Conservation (phyloP, 1,284 basidiomycete species). For the Gymnopus androsaceus region DNA sequence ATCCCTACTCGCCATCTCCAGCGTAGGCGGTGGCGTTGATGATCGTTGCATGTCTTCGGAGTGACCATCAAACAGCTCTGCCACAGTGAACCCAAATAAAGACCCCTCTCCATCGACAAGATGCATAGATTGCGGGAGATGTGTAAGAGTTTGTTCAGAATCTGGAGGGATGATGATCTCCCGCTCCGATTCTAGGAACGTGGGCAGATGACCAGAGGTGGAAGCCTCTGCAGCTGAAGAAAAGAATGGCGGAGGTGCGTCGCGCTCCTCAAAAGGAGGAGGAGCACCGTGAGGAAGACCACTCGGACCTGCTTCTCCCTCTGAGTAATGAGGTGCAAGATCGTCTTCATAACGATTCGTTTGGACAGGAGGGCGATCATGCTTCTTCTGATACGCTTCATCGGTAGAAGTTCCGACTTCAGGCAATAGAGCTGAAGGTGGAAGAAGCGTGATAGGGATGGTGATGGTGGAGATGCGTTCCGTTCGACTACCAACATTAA, state of each 20-base stretch:
- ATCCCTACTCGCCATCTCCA: constrained; percentile 70
- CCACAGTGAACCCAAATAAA: constrained; percentile 67
- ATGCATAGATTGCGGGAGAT: constrained; percentile 34
- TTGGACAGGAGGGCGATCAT: constrained; percentile 71
- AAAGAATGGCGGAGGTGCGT: constrained; percentile 77
- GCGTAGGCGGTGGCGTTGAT: constrained; percentile 65
- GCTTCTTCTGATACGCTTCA: constrained; percentile 79
- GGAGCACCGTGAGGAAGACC: constrained; percentile 60
- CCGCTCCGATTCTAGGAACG: constrained; percentile 76
- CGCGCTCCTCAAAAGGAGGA: constrained; percentile 80
- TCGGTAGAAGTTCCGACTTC: constrained; percentile 71
- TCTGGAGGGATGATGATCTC: constrained; percentile 64
- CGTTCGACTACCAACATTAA: constrained; percentile 64
- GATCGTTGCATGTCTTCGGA: constrained; percentile 61
- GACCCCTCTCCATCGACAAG: constrained; percentile 68
- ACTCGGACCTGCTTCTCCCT: constrained; percentile 73
- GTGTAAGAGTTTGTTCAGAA: constrained; percentile 36
- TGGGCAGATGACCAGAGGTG: constrained; percentile 62
- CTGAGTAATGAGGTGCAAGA: constrained; percentile 59
- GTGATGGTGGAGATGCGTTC: constrained; percentile 61
- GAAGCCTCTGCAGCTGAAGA: constrained; percentile 57
- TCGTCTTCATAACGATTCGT: constrained; percentile 76
- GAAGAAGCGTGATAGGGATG: constrained; percentile 69
- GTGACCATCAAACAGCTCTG: constrained; percentile 79
- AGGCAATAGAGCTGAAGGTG: constrained; percentile 72